Evolutionary conservation across 306 rosid species (phyloP), one percentile per base, ranked within the genome.

Genomic region (Quercus bicolor): DNA sequence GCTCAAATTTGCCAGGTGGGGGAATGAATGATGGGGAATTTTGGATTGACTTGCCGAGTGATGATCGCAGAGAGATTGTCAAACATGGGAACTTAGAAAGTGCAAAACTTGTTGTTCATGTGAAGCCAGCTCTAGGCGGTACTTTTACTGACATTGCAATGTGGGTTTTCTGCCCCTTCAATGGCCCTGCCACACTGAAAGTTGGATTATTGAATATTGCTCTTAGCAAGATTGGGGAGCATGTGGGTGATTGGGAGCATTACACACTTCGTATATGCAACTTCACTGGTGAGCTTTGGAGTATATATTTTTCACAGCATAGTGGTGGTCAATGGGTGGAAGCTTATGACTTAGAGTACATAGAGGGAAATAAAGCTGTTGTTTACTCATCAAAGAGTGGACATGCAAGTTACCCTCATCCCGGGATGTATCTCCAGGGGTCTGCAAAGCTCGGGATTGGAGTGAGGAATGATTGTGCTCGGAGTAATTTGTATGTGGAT

Each of bases 101-200:
- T 82, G 90, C 97, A 23, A 83, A 87, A 65, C 88, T 95, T 28
- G 90, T 92, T 68, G 91, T 83, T 84, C 98, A 95, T 85, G 97
- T 84, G 75, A 92, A 95, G 76, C 97, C 96, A 15, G 97, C 98
- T 52, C 76, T 95, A 40, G 97, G 97, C 20, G 97, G 98, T 51
- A 87, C 89, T 61, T 95, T 88, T 73, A 88, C 97, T 1, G 98
- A 95, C 86, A 85, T 95, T 77, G 93, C 56, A 59, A 89, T 95
- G 97, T 95, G 98, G 97, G 85, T 95, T 4, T 95, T 95, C 79
- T 95, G 91, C 76, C 98, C 98, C 73, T 92, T 92, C 85, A 95
- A 95, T 80, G 97, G 98, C 53, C 92, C 98, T 2, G 89, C 89
- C 69, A 91, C 91, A n/a, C 80, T 95, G 64, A 95, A 92, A 80